A percentile compares a stretch with the other conserved stretches of the same genome.
Conservation (phyloP, 352 stramenopile genomes). For the Elongisporangium undulatum region DNA sequence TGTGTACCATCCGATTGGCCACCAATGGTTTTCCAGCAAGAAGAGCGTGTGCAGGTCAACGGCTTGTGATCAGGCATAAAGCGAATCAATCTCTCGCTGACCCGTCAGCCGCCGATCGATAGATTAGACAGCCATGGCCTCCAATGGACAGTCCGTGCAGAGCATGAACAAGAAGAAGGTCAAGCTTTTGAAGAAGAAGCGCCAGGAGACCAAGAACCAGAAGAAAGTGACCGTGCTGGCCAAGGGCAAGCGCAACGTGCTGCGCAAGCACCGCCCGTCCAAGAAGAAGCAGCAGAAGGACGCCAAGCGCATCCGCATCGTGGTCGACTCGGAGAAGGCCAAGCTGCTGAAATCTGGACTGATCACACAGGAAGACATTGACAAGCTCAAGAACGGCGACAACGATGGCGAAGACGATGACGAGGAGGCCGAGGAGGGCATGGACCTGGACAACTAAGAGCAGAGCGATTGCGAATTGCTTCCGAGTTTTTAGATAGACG, state of each 20-base stretch:
- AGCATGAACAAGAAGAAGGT: constrained; percentile 87
- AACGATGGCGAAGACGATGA: constrained; percentile 27
- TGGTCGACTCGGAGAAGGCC: constrained; percentile 63
- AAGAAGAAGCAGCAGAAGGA: constrained; percentile 89
- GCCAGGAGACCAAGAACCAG: constrained; percentile 63
- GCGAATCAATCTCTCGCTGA: constrained; percentile 1
- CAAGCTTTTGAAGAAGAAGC: constrained; percentile 85
- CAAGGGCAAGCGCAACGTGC: constrained; percentile 45
- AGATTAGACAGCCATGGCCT: constrained; percentile 25
- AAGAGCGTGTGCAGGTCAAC: background rate
- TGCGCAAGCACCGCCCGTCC: constrained; percentile 63
- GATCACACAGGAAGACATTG: constrained; percentile 80
- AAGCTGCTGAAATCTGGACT: constrained; percentile 77
- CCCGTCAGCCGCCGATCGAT: background rate
- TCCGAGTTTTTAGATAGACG: background rate
- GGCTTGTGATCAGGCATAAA: constrained; percentile 2
- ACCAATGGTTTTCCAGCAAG: constrained; percentile 16
- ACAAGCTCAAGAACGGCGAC: constrained; percentile 66
- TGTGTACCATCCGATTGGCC: constrained; percentile 22
- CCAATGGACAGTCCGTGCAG: constrained; percentile 63
- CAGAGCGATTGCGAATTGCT: background rate
- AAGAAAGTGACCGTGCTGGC: constrained; percentile 70
- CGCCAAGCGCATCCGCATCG: constrained; percentile 69
- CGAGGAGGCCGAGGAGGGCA: constrained; percentile 23
- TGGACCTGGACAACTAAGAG: constrained; percentile 61